These are phyloP conservation scores for Colletotrichum truncatum DNA, from an alignment of 2,329 filamentous ascomycete species.

Conservation along the genomic window DNA sequence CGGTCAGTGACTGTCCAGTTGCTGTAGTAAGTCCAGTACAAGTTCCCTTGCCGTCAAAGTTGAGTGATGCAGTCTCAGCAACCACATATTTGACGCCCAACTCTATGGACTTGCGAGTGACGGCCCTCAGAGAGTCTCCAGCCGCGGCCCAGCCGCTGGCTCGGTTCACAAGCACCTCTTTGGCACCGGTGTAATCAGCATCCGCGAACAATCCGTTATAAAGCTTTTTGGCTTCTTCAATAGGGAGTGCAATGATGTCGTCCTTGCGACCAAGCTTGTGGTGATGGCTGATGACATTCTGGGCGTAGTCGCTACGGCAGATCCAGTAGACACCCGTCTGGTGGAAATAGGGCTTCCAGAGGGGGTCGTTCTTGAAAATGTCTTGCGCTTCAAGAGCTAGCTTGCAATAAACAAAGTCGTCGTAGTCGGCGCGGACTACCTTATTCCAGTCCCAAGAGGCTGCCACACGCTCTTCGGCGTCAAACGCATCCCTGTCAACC, in stretches of 20 bases:
- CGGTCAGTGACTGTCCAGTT: conserved; percentile 54
- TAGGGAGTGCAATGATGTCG: conserved; percentile 53
- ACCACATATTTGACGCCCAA: conserved; percentile 68
- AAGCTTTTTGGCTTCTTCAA: conserved; percentile 56
- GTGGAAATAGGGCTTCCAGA: conserved; percentile 67
- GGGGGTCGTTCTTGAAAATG: conserved; percentile 65
- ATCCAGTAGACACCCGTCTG: conserved; percentile 68
- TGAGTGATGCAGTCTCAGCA: conserved; percentile 57
- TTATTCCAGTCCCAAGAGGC: conserved; percentile 81
- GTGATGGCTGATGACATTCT: conserved; percentile 64
- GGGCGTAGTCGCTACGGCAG: conserved; percentile 58
- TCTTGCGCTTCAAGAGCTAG: conserved; percentile 74
- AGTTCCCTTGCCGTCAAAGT: conserved; percentile 48
- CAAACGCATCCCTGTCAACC: conserved; percentile 64
- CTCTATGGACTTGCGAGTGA: conserved; percentile 61
- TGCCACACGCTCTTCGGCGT: conserved; percentile 58
- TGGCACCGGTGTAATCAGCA: conserved; percentile 67
- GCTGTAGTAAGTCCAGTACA: conserved; percentile 59
- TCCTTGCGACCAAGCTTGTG: conserved; percentile 49
- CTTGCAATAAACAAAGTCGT: conserved; percentile 69
- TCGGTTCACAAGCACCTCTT: conserved; percentile 68
- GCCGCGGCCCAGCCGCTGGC: conserved; percentile 73
- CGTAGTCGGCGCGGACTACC: conserved; percentile 75
- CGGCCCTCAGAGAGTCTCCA: conserved; percentile 62
- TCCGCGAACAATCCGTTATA: conserved; percentile 68